phyloP scores from a whole-genome alignment of 345 rosid genomes.

The Brassica rapa region DNA sequence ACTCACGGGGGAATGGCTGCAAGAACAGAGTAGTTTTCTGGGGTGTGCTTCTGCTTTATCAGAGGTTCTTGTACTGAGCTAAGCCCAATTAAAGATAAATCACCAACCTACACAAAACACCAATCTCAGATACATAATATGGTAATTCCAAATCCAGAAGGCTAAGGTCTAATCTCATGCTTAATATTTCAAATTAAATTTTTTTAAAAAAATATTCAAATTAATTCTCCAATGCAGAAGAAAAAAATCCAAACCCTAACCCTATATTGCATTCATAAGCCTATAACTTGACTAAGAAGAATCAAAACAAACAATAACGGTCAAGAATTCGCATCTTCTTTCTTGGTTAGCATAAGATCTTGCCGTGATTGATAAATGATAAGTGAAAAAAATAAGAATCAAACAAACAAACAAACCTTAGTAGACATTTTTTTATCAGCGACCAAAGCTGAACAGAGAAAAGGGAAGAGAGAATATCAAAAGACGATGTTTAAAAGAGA shows the following conservation, averaged over 20 bases:
- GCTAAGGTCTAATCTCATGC: neutral
- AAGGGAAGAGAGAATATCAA: neutral
- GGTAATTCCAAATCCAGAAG: neutral
- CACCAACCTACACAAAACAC: constrained; percentile 49
- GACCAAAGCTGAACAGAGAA: neutral
- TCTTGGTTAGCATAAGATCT: neutral
- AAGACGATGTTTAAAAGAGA: neutral
- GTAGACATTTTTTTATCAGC: neutral
- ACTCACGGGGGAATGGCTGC: constrained; percentile 81
- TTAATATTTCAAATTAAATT: neutral
- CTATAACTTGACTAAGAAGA: neutral
- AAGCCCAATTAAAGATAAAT: constrained; percentile 63
- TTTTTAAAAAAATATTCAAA: neutral
- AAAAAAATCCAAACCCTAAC: neutral
- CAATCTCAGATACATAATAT: neutral
- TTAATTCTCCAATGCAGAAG: neutral
- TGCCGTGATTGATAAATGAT: neutral
- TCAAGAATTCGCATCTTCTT: too few relatives aligned
- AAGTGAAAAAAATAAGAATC: neutral
- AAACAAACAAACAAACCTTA: constrained; percentile 1
- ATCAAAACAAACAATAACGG: neutral
- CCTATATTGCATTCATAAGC: neutral
- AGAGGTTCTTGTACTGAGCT: constrained; percentile 55
- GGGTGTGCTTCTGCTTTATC: constrained; percentile 42
- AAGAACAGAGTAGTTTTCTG: constrained; percentile 61